phyloP scores from a whole-genome alignment of 106 monocot genomes.

The Dendrobium chrysotoxum region DNA sequence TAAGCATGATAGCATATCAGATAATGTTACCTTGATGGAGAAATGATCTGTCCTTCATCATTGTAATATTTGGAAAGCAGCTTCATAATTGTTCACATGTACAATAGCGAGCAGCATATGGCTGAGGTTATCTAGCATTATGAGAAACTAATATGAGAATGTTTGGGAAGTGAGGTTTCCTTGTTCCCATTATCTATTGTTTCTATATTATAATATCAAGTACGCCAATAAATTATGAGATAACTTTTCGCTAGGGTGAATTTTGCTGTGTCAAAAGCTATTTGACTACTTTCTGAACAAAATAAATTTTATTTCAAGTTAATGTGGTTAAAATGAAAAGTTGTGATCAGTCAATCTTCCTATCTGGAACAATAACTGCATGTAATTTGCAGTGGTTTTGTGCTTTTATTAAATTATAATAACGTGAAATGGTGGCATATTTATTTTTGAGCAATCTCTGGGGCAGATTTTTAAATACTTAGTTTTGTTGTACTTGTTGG shows the following conservation, averaged over 20 bases:
- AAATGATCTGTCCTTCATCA: neutral
- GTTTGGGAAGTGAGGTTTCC: neutral
- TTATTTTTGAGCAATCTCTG: neutral
- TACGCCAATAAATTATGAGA: neutral
- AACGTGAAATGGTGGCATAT: neutral
- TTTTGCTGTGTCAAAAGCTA: neutral
- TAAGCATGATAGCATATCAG: neutral
- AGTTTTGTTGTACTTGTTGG: neutral
- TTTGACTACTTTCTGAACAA: neutral
- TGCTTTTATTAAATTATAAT: neutral
- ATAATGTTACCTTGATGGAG: neutral
- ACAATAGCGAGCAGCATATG: neutral
- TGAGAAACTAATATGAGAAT: neutral
- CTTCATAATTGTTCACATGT: neutral
- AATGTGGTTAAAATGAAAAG: neutral
- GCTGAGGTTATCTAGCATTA: neutral
- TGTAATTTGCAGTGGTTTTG: neutral
- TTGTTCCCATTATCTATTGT: neutral
- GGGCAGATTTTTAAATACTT: neutral
- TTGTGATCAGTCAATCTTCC: neutral
- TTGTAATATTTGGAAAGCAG: neutral
- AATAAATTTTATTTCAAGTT: neutral
- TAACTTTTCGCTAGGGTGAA: neutral
- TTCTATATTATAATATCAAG: neutral
- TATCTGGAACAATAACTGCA: neutral